These are phyloP conservation scores for Pleurotus platypus DNA, from an alignment of 768 basidiomycete species.

Conservation along the genomic window DNA sequence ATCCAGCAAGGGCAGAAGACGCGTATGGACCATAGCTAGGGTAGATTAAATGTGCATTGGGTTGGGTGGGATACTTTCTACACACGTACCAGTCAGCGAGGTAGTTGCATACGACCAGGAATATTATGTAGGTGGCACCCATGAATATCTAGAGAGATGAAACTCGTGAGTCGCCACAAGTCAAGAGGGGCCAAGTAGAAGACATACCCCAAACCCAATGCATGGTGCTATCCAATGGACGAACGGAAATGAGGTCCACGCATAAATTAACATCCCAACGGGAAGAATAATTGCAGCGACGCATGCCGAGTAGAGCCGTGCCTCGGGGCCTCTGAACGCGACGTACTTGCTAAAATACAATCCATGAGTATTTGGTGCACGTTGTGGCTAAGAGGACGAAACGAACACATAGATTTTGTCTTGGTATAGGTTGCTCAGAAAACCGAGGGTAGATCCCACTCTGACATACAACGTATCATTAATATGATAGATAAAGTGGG, in stretches of 20 bases:
- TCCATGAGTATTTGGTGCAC: not conserved
- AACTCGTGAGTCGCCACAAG: no score
- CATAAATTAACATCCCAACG: conserved; percentile 66
- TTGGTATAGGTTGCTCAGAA: conserved; percentile 41
- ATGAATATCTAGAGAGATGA: conserved; percentile 32
- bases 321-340: conserved; percentile 43
- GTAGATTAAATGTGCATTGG: not conserved
- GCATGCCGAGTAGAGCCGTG: conserved; percentile 57
- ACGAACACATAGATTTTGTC: conserved; percentile 47
- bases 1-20: conserved; percentile 60
- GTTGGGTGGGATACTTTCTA: not conserved
- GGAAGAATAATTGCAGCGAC: conserved; percentile 52
- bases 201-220: conserved; percentile 46
- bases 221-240: conserved; percentile 62
- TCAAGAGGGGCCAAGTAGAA: not conserved
- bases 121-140: conserved; percentile 48
- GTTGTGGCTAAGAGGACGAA: not conserved
- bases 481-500: not conserved
- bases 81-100: conserved; percentile 52
- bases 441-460: conserved; percentile 51
- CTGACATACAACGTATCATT: conserved; percentile 17
- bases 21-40: conserved; percentile 48
- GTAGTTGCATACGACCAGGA: conserved; percentile 53
- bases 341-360: conserved; percentile 25
- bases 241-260: conserved; percentile 54